Evolutionary conservation across 2,329 filamentous ascomycete species (phyloP), one percentile per base, ranked within the genome.

Genomic region (Corniculantispora saksenae): DNA sequence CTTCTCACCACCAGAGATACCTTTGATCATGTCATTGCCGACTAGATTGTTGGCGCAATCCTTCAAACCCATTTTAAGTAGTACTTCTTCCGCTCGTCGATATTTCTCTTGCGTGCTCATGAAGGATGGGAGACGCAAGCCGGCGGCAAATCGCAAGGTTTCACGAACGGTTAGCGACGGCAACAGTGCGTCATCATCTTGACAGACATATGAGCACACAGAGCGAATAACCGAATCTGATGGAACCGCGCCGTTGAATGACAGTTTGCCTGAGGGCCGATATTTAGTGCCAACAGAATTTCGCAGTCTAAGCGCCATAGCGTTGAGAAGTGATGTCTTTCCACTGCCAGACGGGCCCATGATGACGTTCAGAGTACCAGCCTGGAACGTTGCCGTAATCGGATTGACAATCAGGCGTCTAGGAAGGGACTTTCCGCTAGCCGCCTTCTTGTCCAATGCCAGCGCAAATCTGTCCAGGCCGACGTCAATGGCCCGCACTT

Each of bases 321-420:
- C 83, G 71, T 92, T 93, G 13, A 93, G 80, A 0, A 93, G 79
- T 0, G 89, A 91, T 0, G 90, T 93, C 74, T 94, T 94, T 1
- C 91, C 91, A 54, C 87, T 90, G 0, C 91, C 91, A 0, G 90
- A 92, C 0, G 91, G 91, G 0, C 91, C 91, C 90, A 93, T 93
- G 68, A 94, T 91, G 27, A 93, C 84, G 67, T 93, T 93, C 17
- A 94, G 73, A 17, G 84, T 80, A 0, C 90, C 90, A 0, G 91
- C 85, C 55, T 86, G 82, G 69, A 94, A 93, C 0, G 84, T 86
- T 0, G 89, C 81, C 1, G 83, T 88, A 15, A 93, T 82, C 0
- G 89, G 89, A 63, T 89, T 83, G 17, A 94, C 77, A 13, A 94
- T 93, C 0, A 77, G 82, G 72, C 86, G 87, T 1, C 76, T 79